Conservation (phyloP, 116 monocot species). For the Zostera marina region DNA sequence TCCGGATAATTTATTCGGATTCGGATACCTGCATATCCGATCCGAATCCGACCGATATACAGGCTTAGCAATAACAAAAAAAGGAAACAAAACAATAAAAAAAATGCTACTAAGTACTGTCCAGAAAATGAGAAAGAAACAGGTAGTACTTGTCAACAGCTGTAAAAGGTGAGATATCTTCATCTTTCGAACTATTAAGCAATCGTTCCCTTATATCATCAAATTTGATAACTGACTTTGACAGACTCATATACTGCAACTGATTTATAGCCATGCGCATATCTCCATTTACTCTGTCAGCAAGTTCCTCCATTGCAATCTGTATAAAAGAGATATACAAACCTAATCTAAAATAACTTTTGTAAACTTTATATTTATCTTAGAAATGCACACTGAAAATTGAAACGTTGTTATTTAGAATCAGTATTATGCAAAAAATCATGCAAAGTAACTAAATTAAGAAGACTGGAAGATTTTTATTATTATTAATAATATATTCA, state of each 20-base stretch:
- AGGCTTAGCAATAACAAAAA: no score
- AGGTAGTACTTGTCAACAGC: constrained; percentile 89
- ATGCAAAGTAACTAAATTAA: no score
- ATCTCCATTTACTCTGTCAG: constrained; percentile 89
- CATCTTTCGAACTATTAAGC: constrained; percentile 77
- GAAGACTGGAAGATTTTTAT: no score
- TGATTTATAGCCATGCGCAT: constrained; percentile 95
- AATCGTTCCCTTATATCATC: constrained; percentile 82
- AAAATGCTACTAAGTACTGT: background rate
- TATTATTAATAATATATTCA: background rate
- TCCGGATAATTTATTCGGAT: no score
- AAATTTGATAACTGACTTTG: constrained; percentile 63
- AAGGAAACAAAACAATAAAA: no score
- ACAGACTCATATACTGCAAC: constrained; percentile 90
- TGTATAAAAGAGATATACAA: constrained; percentile 9
- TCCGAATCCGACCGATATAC: no score
- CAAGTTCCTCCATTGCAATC: constrained; percentile 91
- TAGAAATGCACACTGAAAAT: background rate
- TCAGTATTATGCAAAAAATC: no score
- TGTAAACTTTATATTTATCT: background rate
- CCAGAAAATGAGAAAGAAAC: background rate
- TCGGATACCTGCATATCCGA: no score
- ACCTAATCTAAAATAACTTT: background rate
- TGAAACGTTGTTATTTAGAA: no score
- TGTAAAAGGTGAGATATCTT: constrained; percentile 94